Evolutionary conservation across 2,329 filamentous ascomycete species (phyloP), one percentile per base, ranked within the genome.

Genomic region (Purpureocillium takamizusanense): DNA sequence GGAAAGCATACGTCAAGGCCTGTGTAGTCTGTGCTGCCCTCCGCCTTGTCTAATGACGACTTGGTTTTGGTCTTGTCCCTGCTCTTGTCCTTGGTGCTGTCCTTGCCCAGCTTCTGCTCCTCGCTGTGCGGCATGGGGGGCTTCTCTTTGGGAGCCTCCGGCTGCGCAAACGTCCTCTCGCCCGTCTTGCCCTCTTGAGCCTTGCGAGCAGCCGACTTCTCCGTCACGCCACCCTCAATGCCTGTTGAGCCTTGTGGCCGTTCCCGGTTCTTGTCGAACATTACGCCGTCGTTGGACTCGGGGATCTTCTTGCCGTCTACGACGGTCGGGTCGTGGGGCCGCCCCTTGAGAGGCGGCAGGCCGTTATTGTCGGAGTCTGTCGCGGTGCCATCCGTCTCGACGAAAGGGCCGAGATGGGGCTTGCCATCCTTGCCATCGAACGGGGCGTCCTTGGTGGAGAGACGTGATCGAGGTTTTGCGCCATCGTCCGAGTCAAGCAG

Each of bases 401-500:
- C 79, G 54, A 78, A 81, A 6, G 92, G 92, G 2, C 92, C 92
- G 15, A 82, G 78, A 56, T 95, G 90, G 34, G 92, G 92, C 65
- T 89, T 92, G 35, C 92, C 92, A 64, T 97, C 92, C 51, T 84
- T 83, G 33, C 89, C 89, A 57, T 97, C 92, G 15, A 95, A 82
- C 0, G 90, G 90, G 40, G 85, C 86, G 66, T 92, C 82, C 58
- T 88, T 88, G 41, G 66, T 71, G 25, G 69, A 67, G 9, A 65
- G 42, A 23, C 56, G 54, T 37, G 55, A 54, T 38, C 62, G 63
- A 31, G 42, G 45, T 44, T 62, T 65, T 18, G 51, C 46, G 32
- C 45, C 36, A 15, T 56, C 53, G 35, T 51, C 52, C 31, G 47
- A 45, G 31, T 55, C 52, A 37, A 44, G 41, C 13, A 56, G 43